These are phyloP conservation scores for Rhodamnia rubescens DNA, from an alignment of 345 rosid genomes.

Conservation along the genomic window DNA sequence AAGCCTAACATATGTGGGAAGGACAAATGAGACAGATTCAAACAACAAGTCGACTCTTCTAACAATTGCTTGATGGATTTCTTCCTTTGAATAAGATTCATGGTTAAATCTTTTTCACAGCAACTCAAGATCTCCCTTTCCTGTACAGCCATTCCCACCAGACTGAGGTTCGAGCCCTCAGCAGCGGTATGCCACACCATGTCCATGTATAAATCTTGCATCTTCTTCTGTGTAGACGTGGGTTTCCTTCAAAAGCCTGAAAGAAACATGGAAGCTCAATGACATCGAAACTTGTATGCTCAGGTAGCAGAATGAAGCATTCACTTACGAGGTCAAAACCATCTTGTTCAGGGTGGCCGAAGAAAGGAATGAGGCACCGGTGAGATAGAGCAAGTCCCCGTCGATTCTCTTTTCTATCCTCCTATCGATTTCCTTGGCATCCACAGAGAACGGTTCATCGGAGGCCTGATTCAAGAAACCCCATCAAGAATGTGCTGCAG, in stretches of 20 bases:
- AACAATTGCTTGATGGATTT: background rate
- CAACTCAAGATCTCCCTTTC: background rate
- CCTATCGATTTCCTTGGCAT: conserved; percentile 53
- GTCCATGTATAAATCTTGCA: conserved; percentile 91
- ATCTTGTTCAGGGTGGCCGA: conserved; percentile 80
- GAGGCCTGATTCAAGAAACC: conserved; percentile 41
- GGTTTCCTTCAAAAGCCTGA: conserved; percentile 79
- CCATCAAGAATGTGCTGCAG: background rate
- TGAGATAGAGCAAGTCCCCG: conserved; percentile 65
- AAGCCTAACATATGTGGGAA: background rate
- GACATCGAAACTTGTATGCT: background rate
- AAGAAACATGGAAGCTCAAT: background rate
- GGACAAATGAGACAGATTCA: background rate
- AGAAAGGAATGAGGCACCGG: conserved; percentile 71
- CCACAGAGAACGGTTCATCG: conserved; percentile 55
- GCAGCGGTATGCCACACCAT: conserved; percentile 61
- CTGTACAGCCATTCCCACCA: conserved; percentile 20
- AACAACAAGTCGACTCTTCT: background rate
- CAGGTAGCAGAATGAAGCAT: background rate
- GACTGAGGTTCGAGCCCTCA: conserved; percentile 10
- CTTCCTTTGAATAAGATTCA: conserved; percentile 3
- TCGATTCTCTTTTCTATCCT: conserved; percentile 58
- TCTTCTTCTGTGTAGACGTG: conserved; percentile 86
- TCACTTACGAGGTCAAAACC: conserved; percentile 60
- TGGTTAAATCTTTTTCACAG: background rate